Conservation (phyloP, 2,329 filamentous ascomycete genomes). For the Colletotrichum sojae region DNA sequence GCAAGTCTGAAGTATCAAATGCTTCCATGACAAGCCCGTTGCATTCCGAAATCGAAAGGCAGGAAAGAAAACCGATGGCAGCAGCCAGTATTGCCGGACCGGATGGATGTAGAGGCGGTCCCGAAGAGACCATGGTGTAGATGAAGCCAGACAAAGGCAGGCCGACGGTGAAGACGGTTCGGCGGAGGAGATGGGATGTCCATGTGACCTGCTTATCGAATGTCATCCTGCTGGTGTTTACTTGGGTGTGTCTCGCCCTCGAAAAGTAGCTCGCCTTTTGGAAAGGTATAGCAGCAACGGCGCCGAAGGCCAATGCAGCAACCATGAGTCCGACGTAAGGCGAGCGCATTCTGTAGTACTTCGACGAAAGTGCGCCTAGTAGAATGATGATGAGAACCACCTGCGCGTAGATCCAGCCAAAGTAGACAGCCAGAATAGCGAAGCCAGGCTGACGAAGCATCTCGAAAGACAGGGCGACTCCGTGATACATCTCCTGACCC, state of each 20-base stretch:
- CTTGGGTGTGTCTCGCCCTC: constrained; percentile 70
- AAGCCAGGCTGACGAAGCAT: constrained; percentile 85
- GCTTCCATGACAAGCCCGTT: constrained; percentile 85
- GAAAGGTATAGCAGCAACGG: constrained; percentile 78
- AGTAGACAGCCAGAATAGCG: constrained; percentile 78
- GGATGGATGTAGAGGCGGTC: constrained; percentile 71
- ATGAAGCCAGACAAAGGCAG: constrained; percentile 77
- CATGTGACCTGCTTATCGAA: constrained; percentile 74
- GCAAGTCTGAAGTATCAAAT: constrained; percentile 85
- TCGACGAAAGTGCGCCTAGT: constrained; percentile 79
- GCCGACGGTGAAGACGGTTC: constrained; percentile 75
- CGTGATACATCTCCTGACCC: constrained; percentile 83
- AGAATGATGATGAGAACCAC: constrained; percentile 81
- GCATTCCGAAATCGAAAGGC: constrained; percentile 82
- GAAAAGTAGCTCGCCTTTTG: constrained; percentile 80
- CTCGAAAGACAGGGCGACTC: constrained; percentile 73
- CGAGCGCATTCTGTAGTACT: constrained; percentile 75
- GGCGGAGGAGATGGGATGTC: constrained; percentile 80
- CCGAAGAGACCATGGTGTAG: constrained; percentile 77
- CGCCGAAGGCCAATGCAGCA: constrained; percentile 76
- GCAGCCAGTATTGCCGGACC: constrained; percentile 77
- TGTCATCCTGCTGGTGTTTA: constrained; percentile 77
- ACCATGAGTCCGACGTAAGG: constrained; percentile 77
- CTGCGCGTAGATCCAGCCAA: constrained; percentile 84
- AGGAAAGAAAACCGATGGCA: constrained; percentile 78